A percentile compares a stretch with the other conserved stretches of the same genome.
Evolutionary conservation across 2,329 filamentous ascomycete genomes (phyloP).

Genomic region (Graphium sp.): DNA sequence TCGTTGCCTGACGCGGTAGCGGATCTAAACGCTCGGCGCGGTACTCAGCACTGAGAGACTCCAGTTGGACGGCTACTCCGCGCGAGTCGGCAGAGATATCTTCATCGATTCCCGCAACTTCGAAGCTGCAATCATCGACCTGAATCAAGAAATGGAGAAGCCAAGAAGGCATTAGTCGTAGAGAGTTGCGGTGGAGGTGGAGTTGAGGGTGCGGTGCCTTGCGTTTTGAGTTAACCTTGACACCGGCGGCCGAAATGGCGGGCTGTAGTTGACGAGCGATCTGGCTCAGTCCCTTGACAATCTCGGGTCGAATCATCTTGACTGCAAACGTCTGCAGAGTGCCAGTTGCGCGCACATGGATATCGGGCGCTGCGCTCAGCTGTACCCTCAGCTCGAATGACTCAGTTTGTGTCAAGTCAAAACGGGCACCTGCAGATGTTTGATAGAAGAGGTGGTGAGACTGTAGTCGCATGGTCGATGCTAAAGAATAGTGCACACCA

Average conservation of each 20-base stretch:
- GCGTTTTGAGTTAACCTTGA: no score
- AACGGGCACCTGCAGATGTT: constrained; percentile 63
- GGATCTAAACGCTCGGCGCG: constrained; percentile 62
- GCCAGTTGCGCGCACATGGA: constrained; percentile 65
- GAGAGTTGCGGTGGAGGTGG: constrained; percentile 55
- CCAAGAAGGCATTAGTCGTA: constrained; percentile 72
- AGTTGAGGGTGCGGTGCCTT: constrained; percentile 20
- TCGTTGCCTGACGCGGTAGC: constrained; percentile 35
- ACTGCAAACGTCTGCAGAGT: constrained; percentile 75
- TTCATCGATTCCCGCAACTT: constrained; percentile 76
- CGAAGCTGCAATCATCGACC: constrained; percentile 75
- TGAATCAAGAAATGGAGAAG: constrained; percentile 70
- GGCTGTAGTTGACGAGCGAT: constrained; percentile 72
- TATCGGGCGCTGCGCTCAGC: constrained; percentile 68
- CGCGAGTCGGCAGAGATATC: constrained; percentile 68
- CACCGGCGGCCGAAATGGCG: no score
- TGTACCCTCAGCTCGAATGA: constrained; percentile 76
- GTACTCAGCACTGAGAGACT: constrained; percentile 81
- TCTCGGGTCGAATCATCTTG: constrained; percentile 81
- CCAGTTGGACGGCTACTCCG: constrained; percentile 72
- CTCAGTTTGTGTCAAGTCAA: constrained; percentile 78
- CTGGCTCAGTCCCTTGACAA: constrained; percentile 79
- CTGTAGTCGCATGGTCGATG: constrained; percentile 66
- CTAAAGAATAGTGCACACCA: constrained; percentile 73
- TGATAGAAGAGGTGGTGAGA: constrained; percentile 91